phyloP scores from a whole-genome alignment of 805 yeast genomes.

The Kazachstania africana region DNA sequence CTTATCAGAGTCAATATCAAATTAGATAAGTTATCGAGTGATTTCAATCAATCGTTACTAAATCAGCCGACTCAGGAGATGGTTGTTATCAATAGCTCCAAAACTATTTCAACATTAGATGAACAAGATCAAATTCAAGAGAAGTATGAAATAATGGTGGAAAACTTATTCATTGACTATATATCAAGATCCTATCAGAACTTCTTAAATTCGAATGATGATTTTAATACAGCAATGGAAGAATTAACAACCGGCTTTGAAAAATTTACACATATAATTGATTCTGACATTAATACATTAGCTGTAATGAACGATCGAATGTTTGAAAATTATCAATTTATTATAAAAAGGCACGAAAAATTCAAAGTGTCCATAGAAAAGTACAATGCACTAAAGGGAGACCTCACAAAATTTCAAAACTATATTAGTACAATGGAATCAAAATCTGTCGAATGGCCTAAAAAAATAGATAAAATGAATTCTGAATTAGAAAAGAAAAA shows the following conservation, averaged over 20 bases:
- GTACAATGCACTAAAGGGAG: conserved; percentile 54
- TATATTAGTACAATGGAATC: conserved; percentile 56
- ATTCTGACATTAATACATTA: conserved; percentile 33
- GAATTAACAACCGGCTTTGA: conserved; percentile 50
- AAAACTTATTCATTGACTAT: conserved; percentile 44
- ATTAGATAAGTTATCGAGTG: conserved; percentile 25
- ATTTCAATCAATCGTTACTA: conserved; percentile 7
- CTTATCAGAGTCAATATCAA: conserved; percentile 44
- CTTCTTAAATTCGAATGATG: conserved; percentile 54
- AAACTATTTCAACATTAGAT: conserved; percentile 16
- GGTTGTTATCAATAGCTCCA: conserved; percentile 16
- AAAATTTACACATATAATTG: conserved; percentile 37
- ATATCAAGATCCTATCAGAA: conserved; percentile 55
- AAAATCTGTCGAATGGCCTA: conserved; percentile 55
- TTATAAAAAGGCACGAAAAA: conserved; percentile 34
- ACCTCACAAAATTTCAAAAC: conserved; percentile 57
- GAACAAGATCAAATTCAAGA: conserved; percentile 24
- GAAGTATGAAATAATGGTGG: conserved; percentile 28
- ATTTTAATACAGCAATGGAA: conserved; percentile 40
- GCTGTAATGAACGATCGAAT: conserved; percentile 32
- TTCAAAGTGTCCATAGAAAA: conserved; percentile 45
- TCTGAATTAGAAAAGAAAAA: conserved; percentile 35
- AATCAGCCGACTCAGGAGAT: conserved; percentile 23
- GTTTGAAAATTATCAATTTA: conserved; percentile 28
- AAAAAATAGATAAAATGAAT: conserved; percentile 43